Base-by-base conservation (phyloP, 2,329 filamentous ascomycete species). In the Allantophomopsis lycopodina region DNA sequence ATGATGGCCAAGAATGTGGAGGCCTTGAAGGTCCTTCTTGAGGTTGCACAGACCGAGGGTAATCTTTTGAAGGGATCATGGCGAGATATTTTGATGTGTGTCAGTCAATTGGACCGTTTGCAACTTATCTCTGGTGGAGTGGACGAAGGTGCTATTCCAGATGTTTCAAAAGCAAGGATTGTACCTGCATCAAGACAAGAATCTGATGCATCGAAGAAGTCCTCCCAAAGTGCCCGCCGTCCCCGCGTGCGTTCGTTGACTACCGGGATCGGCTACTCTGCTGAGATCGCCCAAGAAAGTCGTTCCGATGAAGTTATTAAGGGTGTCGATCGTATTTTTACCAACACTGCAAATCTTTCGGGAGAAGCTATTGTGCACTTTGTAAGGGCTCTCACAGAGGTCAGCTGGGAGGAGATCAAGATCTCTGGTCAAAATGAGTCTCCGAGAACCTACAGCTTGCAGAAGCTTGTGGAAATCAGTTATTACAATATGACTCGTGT, bases 401-500 rank as follows among this genome's bases (percentile, higher is more conserved):
- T 98, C 48, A 96, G 89, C 60, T 96, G 91, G 91, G 89, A 96
- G 54, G 91, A 98, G 60, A 98, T 98, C 54, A 89, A 93, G 56
- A 94, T 91, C 3, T 96, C 91, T 0, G 91, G 91, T 0, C 85
- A 89, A 41, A 95, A 89, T 54, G 91, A 98, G 44, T 93, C 86
- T 16, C 91, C 91, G 10, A 78, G 93, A 40, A 98, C 89, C 7
- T 98, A 95, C 69, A 95, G 88, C 63, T 65, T 98, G 45, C 91
- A 98, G 56, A 98, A 98, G 61, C 76, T 98, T 46, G 93, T 98
- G 13, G 91, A 98, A 60, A 96, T 98, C 60, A 94, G 86, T 58
- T 95, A 94, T 60, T 98, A 98, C 74, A 98, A 98, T 65, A 98
- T 98, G 91, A 87, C 85, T 43, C 79, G 91, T 68, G 89, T 98